Evolutionary conservation across 305 asterid species (phyloP).

Genomic region (Ilex paraguariensis): DNA sequence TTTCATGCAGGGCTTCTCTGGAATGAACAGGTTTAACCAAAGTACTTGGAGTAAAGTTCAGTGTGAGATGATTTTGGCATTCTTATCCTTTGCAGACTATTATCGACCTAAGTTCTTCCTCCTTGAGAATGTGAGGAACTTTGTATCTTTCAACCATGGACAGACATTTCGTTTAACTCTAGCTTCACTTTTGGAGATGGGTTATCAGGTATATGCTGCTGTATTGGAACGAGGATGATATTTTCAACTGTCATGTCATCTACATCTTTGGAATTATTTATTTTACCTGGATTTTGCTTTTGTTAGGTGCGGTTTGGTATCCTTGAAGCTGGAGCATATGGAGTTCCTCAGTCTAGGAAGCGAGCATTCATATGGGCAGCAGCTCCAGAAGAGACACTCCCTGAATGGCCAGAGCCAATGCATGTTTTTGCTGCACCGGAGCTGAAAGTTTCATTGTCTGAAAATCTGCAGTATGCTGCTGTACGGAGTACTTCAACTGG

Average conservation of each 20-base stretch:
- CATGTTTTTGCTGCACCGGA: constrained; percentile 89
- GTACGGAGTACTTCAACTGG: constrained; percentile 81
- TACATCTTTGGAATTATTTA: not conserved
- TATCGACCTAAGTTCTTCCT: constrained; percentile 64
- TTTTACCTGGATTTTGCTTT: not conserved
- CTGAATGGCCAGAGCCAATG: constrained; percentile 99
- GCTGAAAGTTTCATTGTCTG: constrained; percentile 58
- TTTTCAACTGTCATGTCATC: not conserved
- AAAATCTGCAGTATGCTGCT: constrained; percentile 63
- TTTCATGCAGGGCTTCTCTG: constrained; percentile 53
- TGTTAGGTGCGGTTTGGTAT: constrained; percentile 75
- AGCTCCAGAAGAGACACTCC: constrained; percentile 84
- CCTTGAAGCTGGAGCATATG: constrained; percentile 98
- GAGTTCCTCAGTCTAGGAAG: constrained; percentile 95
- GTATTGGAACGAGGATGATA: not conserved
- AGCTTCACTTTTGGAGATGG: constrained; percentile 76
- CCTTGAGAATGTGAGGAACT: constrained; percentile 65
- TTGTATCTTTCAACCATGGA: constrained; percentile 62
- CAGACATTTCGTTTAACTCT: constrained; percentile 57
- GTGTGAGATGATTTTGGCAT: constrained; percentile 65
- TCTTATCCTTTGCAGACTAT: constrained; percentile 61
- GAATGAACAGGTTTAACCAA: constrained; percentile 64
- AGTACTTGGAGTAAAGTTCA: constrained; percentile 74
- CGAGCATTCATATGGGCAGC: constrained; percentile 99
- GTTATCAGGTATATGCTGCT: constrained; percentile 48